Percentiles rank a stretch among this genome's conserved stretches.
Evolutionary conservation across 805 yeast species (phyloP).

Genomic region (Candida ortonii): DNA sequence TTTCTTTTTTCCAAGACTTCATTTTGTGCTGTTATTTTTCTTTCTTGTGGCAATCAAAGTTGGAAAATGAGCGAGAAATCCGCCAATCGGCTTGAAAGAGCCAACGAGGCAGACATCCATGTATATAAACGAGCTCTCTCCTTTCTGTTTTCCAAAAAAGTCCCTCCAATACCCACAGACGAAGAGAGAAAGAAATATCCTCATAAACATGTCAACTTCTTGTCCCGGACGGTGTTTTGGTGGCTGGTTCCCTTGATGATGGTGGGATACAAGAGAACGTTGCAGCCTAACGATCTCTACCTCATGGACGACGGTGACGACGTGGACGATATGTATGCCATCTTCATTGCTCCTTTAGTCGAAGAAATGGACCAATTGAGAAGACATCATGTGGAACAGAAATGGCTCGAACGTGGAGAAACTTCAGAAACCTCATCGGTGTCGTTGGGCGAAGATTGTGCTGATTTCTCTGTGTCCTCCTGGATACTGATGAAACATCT

Average conservation of each 20-base stretch:
- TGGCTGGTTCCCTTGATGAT: slow-evolving; percentile 65
- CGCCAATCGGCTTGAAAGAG: slow-evolving; percentile 4
- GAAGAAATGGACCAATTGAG: slow-evolving; percentile 32
- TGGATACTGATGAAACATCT: slow-evolving; percentile 36
- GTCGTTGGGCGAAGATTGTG: slow-evolving; percentile 19
- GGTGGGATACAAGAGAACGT: slow-evolving; percentile 70
- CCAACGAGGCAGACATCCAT: slow-evolving; percentile 3
- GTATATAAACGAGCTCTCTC: slow-evolving; percentile 49
- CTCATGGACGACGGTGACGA: slow-evolving; percentile 41
- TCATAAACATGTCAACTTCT: slow-evolving; percentile 39
- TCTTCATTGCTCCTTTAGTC: slow-evolving; percentile 36
- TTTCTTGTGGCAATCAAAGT: too few species aligned
- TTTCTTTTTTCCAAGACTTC: too few species aligned
- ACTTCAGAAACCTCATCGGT: slow-evolving; percentile 20
- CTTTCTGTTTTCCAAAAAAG: slow-evolving; percentile 45
- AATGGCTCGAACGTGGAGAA: slow-evolving; percentile 28
- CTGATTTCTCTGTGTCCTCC: slow-evolving; percentile 26
- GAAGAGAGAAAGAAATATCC: slow-evolving; percentile 54
- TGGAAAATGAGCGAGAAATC: too few species aligned
- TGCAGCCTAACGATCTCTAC: slow-evolving; percentile 62
- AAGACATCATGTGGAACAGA: slow-evolving; percentile 25
- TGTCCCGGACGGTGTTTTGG: slow-evolving; percentile 53
- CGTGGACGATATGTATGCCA: slow-evolving; percentile 39
- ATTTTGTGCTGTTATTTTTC: too few species aligned
- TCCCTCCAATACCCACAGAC: slow-evolving; percentile 49